Percentiles rank a stretch among this genome's conserved stretches.
Conservation (phyloP, 768 basidiomycete species). For the Leccinum subgranulosum region DNA sequence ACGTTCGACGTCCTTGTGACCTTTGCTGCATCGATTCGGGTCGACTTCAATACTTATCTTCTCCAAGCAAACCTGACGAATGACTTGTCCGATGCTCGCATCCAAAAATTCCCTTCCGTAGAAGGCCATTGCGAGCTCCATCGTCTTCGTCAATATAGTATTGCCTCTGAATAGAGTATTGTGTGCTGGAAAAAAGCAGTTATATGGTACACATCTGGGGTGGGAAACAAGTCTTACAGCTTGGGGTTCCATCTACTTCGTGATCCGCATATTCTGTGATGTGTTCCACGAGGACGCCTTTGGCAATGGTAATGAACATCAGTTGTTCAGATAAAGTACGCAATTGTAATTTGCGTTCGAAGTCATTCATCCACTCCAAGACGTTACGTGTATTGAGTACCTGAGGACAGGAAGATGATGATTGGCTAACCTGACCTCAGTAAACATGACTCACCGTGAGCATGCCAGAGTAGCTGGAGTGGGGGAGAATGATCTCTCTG, state of each 20-base stretch:
- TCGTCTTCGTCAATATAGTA: conserved; percentile 65
- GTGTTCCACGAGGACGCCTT: conserved; percentile 60
- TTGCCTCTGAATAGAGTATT: conserved; percentile 74
- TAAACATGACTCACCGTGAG: conserved; percentile 46
- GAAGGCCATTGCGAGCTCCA: conserved; percentile 78
- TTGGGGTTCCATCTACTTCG: conserved; percentile 67
- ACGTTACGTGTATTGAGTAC: conserved; percentile 56
- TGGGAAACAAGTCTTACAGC: conserved; percentile 45
- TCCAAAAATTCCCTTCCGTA: conserved; percentile 82
- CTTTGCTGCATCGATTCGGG: conserved; percentile 62
- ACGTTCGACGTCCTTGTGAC: conserved; percentile 58
- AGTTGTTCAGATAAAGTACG: conserved; percentile 60
- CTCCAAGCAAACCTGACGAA: conserved; percentile 69
- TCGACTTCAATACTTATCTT: conserved; percentile 82
- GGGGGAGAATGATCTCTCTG: conserved; percentile 80
- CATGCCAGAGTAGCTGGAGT: conserved; percentile 56
- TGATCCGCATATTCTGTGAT: conserved; percentile 65
- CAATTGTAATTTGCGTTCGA: conserved; percentile 63
- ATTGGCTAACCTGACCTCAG: neutral
- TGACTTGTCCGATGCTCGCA: conserved; percentile 66
- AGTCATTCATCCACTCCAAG: conserved; percentile 71
- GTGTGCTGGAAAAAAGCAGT: conserved; percentile 47
- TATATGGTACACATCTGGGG: neutral
- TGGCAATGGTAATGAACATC: conserved; percentile 68
- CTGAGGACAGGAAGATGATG: conserved; percentile 4